These are phyloP conservation scores for Syzygium malaccense DNA, from an alignment of 441 rosid species.

Conservation along the genomic window DNA sequence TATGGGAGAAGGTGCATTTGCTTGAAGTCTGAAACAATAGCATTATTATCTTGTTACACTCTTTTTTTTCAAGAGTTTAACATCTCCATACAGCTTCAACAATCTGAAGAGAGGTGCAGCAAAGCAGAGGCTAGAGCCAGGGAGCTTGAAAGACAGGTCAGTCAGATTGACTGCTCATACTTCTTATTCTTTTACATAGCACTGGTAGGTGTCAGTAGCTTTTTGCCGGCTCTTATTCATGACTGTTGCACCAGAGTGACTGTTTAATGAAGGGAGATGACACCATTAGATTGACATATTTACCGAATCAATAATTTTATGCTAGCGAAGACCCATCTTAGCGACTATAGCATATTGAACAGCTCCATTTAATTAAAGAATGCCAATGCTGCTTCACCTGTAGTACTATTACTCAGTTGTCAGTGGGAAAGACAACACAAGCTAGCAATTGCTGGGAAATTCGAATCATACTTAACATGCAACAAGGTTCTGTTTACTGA, in stretches of 20 bases:
- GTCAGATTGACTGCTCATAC: neutral
- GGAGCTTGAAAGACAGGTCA: slow-evolving; percentile 96
- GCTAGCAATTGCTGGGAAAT: neutral
- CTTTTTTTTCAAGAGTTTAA: neutral
- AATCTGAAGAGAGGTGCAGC: slow-evolving; percentile 45
- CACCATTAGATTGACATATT: neutral
- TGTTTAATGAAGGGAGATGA: neutral
- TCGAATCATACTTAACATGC: neutral
- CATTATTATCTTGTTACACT: neutral
- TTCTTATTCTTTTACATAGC: neutral
- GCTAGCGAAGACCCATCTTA: neutral
- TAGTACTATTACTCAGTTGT: neutral
- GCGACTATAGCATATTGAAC: neutral
- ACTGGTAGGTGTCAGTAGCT: neutral
- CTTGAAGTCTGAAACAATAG: neutral
- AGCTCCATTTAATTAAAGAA: neutral
- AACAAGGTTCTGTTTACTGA: neutral
- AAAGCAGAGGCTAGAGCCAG: slow-evolving; percentile 90
- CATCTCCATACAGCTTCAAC: slow-evolving; percentile 32
- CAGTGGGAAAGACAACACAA: neutral
- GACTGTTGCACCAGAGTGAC: neutral
- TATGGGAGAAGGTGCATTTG: slow-evolving; percentile 52
- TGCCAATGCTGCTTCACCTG: neutral
- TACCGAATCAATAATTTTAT: neutral
- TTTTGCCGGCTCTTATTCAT: neutral